Evolutionary conservation across 2,329 filamentous ascomycete genomes (phyloP).

Genomic region (Botrytis porri): DNA sequence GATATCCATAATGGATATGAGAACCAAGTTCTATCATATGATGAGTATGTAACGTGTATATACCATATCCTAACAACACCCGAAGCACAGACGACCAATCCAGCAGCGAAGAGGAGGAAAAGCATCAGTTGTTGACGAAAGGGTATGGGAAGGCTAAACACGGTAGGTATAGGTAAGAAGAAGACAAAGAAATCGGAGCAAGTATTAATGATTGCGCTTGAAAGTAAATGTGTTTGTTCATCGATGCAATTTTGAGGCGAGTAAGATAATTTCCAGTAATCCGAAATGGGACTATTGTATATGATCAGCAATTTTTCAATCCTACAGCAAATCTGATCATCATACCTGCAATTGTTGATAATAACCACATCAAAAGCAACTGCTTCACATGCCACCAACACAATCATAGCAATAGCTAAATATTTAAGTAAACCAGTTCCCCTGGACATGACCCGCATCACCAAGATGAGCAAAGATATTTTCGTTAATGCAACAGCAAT

Average conservation of each 20-base stretch:
- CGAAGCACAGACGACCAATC: conserved; percentile 44
- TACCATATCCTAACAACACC: conserved; percentile 41
- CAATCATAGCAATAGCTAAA: conserved; percentile 35
- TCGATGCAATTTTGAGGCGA: conserved; percentile 44
- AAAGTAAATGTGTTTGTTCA: conserved; percentile 49
- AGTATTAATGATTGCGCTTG: conserved; percentile 57
- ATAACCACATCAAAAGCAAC: conserved; percentile 38
- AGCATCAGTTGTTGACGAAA: conserved; percentile 47
- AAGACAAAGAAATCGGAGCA: conserved; percentile 54
- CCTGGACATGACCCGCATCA: conserved; percentile 40
- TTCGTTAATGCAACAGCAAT: conserved; percentile 40
- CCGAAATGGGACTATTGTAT: conserved; percentile 38
- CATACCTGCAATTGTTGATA: conserved; percentile 43
- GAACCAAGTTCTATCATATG: conserved; percentile 40
- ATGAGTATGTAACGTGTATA: conserved; percentile 33
- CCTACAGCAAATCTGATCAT: conserved; percentile 1
- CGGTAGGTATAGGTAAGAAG: conserved; percentile 48
- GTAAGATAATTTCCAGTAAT: conserved; percentile 40
- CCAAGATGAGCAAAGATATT: conserved; percentile 37
- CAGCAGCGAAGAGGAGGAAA: conserved; percentile 47
- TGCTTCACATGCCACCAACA: conserved; percentile 37
- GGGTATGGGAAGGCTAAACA: conserved; percentile 46
- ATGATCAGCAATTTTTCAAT: neutral
- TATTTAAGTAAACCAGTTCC: conserved; percentile 37
- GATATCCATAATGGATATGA: conserved; percentile 38